These are phyloP conservation scores for Ettlia oleoabundans DNA, from an alignment of 139 green algal species.

Conservation along the genomic window DNA sequence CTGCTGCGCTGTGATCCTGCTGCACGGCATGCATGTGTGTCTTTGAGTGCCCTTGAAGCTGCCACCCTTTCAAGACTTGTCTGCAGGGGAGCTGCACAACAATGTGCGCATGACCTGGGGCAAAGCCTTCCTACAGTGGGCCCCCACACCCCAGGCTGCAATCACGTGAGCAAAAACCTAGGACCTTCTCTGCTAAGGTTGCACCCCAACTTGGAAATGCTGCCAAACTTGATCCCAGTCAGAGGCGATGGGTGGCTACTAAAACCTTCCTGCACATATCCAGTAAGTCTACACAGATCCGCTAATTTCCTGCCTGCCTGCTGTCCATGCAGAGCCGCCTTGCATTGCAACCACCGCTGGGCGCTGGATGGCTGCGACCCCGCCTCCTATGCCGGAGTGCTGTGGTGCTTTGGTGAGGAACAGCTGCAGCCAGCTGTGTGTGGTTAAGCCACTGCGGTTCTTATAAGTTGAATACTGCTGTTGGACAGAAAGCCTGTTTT, in stretches of 20 bases:
- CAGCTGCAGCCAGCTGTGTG: background rate
- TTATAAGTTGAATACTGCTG: too few species aligned
- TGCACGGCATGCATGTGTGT: too few species aligned
- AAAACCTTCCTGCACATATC: too few species aligned
- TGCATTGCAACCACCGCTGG: conserved; percentile 33
- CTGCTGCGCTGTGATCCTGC: too few species aligned
- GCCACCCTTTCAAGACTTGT: too few species aligned
- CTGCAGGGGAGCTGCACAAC: conserved; percentile 38
- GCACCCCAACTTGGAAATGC: too few species aligned
- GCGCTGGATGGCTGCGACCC: conserved; percentile 30
- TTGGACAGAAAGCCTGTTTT: too few species aligned
- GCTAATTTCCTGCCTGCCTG: background rate
- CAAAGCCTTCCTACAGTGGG: conserved; percentile 26
- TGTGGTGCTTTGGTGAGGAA: conserved; percentile 27
- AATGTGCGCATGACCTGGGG: conserved; percentile 25
- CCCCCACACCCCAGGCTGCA: conserved; percentile 12
- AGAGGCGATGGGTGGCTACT: too few species aligned
- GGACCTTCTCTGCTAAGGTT: too few species aligned
- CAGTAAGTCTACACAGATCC: background rate
- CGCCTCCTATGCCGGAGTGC: conserved; percentile 1
- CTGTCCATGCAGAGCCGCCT: background rate
- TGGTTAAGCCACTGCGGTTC: background rate
- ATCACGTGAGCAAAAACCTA: conserved; percentile 1
- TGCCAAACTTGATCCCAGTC: too few species aligned
- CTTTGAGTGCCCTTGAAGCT: too few species aligned